Percentiles rank a stretch among this genome's conserved stretches.
These are phyloP conservation scores for Liquidambar formosana DNA, from an alignment of 164 flowering plant genomes.

Conservation along the genomic window DNA sequence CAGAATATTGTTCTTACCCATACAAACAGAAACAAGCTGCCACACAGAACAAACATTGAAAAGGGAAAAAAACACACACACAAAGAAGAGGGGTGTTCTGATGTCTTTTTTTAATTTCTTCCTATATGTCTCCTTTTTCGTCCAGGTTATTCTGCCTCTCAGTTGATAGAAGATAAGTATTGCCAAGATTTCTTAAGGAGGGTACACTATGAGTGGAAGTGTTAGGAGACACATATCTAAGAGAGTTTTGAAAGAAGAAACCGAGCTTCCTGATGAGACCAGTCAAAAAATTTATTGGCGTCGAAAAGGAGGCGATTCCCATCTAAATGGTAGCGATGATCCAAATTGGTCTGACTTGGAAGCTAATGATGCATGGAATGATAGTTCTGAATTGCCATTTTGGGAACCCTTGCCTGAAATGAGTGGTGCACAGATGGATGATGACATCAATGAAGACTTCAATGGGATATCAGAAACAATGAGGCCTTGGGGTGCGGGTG, in stretches of 20 bases:
- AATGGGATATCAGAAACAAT: constrained; percentile 9
- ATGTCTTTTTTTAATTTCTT: neutral
- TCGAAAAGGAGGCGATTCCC: constrained; percentile 18
- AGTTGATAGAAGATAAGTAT: constrained; percentile 5
- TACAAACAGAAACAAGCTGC: no score
- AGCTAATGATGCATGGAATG: constrained; percentile 12
- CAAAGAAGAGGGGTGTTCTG: neutral
- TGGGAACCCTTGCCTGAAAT: constrained; percentile 19
- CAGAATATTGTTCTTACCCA: no score
- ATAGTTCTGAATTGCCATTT: constrained; percentile 20
- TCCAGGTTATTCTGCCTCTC: constrained; percentile 3
- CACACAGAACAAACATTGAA: neutral
- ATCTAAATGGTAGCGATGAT: constrained; percentile 15
- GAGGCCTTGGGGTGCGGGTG: constrained; percentile 18
- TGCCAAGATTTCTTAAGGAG: constrained; percentile 5
- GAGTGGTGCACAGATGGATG: constrained; percentile 17
- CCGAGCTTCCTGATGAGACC: constrained; percentile 11
- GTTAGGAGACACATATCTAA: constrained; percentile 31
- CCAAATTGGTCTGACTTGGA: constrained; percentile 21
- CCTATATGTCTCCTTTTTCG: neutral
- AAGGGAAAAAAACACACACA: no score
- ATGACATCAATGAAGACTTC: constrained; percentile 11
- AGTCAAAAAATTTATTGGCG: constrained; percentile 7
- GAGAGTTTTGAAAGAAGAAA: constrained; percentile 39
- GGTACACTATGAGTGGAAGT: constrained; percentile 31